Evolutionary conservation across 2,329 filamentous ascomycete genomes (phyloP).

Genomic region (Fusarium pseudocircinatum): DNA sequence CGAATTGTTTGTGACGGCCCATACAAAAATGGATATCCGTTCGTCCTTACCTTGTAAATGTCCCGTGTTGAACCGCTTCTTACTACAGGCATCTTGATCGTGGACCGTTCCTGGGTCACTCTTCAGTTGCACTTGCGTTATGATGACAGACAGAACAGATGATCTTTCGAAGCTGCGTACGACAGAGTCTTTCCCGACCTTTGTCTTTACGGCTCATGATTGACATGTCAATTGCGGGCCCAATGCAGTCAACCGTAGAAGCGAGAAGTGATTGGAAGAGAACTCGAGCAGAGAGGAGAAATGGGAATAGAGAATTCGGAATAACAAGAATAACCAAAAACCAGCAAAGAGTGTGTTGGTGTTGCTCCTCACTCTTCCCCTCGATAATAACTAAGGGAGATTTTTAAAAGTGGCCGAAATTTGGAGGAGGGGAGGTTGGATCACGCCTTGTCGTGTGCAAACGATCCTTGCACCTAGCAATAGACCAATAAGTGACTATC

Average conservation of each 20-base stretch:
- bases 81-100: constrained; percentile 16
- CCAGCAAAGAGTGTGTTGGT: background rate
- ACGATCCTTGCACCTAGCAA: constrained; percentile 24
- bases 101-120: constrained; percentile 6
- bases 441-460: constrained; percentile 33
- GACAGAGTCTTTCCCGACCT: constrained; percentile 31
- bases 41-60: constrained; percentile 21
- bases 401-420: constrained; percentile 8
- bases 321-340: constrained; percentile 3
- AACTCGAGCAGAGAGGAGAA: background rate
- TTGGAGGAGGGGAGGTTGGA: constrained; percentile 24
- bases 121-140: constrained; percentile 26
- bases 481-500: background rate
- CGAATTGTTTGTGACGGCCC: background rate
- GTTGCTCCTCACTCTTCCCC: constrained; percentile 4
- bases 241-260: constrained; percentile 33
- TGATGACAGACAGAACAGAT: background rate
- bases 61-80: constrained; percentile 6
- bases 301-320: background rate
- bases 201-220: constrained; percentile 34
- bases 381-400: background rate
- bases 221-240: constrained; percentile 36
- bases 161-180: constrained; percentile 20
- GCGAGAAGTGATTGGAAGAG: constrained; percentile 20
- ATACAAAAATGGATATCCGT: background rate